Evolutionary conservation across 2,329 filamentous ascomycete species (phyloP), one percentile per base, ranked within the genome.

Genomic region (Penicillium sp.): DNA sequence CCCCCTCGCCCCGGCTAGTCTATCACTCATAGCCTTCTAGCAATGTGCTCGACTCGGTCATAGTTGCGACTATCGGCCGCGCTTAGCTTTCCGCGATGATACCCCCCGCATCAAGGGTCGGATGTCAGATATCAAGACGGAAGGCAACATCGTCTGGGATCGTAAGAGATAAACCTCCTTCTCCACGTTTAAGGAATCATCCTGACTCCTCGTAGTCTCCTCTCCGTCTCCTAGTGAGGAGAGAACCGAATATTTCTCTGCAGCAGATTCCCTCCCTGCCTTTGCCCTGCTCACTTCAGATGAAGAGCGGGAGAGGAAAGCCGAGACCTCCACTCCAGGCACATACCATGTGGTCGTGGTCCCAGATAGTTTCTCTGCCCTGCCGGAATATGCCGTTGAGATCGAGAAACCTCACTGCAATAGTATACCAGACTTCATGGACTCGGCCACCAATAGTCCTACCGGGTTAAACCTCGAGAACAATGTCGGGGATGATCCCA

Each of bases 231-330:
- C 25, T 12, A 52, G 45, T 16, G 59, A 57, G 17, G 51, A 48
- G 32, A 44, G 44, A 15, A 52, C 55, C 13, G 52, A 54, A 13
- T 57, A 57, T 35, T 61, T 61, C 18, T 52, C 48, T 10, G 42
- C 48, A 8, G 54, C 62, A 14, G 73, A 77, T 51, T 56, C 67
- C n/a, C 60, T 79, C 9, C 75, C 75, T 13, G 70, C 71, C 2
- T 79, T 79, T 55, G 57, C 69, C 20, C 55, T 61, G 10, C 64
- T 79, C 37, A 72, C 66, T 1, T 76, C 66, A 17, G 75, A 79
- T 43, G 74, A 77, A 47, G 76, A 79, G 17, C 65, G 76, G 27
- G 76, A 79, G 52, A 67, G 62, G 41, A 79, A 79, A 52, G 76
- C 76, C 11, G 67, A 71, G 35, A 60, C 59, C 6, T 64, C 65